These are phyloP conservation scores for Poa annua DNA, from an alignment of 176 grass and related monocot species.

Conservation along the genomic window DNA sequence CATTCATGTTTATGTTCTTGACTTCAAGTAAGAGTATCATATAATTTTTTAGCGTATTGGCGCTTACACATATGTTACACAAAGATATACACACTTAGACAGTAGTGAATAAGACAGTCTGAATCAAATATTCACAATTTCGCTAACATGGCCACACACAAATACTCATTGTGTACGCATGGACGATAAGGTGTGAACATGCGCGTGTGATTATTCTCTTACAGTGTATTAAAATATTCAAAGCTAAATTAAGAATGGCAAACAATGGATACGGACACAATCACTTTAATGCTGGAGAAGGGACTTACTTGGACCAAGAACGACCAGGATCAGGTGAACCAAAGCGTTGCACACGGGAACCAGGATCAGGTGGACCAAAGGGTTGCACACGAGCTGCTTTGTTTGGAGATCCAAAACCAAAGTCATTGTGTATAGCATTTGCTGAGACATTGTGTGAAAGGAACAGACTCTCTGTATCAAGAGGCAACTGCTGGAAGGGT, in stretches of 20 bases:
- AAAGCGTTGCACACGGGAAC: slow-evolving; percentile 36
- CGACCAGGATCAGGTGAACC: slow-evolving; percentile 46
- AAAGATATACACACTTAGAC: slow-evolving; percentile 6
- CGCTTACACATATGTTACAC: slow-evolving; percentile 16
- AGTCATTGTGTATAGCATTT: slow-evolving; percentile 55
- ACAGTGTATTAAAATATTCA: neutral
- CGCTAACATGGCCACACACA: neutral
- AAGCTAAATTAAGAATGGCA: slow-evolving; percentile 8
- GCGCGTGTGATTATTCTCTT: neutral
- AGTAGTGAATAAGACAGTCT: neutral
- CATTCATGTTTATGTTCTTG: neutral
- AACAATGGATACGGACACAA: slow-evolving; percentile 14
- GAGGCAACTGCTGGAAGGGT: slow-evolving; percentile 59
- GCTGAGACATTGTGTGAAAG: slow-evolving; percentile 62
- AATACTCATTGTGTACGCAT: neutral
- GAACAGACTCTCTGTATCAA: slow-evolving; percentile 67
- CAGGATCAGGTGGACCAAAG: slow-evolving; percentile 44
- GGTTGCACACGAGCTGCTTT: slow-evolving; percentile 50
- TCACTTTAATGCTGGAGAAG: neutral
- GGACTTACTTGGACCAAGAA: slow-evolving; percentile 83
- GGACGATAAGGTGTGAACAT: neutral
- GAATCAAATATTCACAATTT: neutral
- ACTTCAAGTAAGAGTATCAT: too few species aligned
- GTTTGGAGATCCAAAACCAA: slow-evolving; percentile 51
- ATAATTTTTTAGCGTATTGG: too few species aligned